Conservation (phyloP, 371 early-diverging fungal genomes). For the Amoeboaphelidium protococcarum region DNA sequence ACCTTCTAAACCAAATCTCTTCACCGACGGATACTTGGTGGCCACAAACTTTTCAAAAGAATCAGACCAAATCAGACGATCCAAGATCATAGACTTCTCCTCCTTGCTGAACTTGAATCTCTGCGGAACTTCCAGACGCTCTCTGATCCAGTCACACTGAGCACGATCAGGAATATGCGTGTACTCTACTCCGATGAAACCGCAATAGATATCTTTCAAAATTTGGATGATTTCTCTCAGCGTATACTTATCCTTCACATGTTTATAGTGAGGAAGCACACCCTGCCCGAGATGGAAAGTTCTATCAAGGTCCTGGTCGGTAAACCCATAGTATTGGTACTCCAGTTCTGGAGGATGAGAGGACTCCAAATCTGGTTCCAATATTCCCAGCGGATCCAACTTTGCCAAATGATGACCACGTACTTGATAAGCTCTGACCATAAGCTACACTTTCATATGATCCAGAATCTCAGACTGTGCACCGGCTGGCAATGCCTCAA, state of each 20-base stretch:
- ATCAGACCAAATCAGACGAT: slow-evolving; percentile 86
- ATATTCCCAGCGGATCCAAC: slow-evolving; percentile 74
- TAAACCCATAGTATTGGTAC: slow-evolving; percentile 68
- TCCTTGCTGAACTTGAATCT: slow-evolving; percentile 57
- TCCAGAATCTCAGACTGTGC: slow-evolving; percentile 45
- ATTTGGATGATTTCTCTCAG: slow-evolving; percentile 62
- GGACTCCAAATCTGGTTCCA: slow-evolving; percentile 23
- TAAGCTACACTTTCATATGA: slow-evolving; percentile 90
- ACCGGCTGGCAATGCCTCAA: slow-evolving; percentile 30
- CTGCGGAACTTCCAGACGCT: slow-evolving; percentile 60
- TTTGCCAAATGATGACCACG: slow-evolving; percentile 81
- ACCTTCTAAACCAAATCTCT: slow-evolving; percentile 94
- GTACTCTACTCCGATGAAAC: slow-evolving; percentile 82
- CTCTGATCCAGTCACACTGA: slow-evolving; percentile 88
- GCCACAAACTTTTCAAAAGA: slow-evolving; percentile 83
- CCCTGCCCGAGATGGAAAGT: slow-evolving; percentile 57
- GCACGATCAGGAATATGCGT: slow-evolving; percentile 84
- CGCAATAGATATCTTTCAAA: slow-evolving; percentile 64
- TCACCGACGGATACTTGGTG: slow-evolving; percentile 81
- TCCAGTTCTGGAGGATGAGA: slow-evolving; percentile 55
- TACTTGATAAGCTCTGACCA: slow-evolving; percentile 85
- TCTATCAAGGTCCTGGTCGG: slow-evolving; percentile 65
- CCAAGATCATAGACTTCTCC: slow-evolving; percentile 66
- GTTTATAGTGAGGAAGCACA: slow-evolving; percentile 64
- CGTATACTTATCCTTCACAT: slow-evolving; percentile 29